Base-by-base conservation (phyloP, 495 filamentous ascomycete species). In the Penicillium canariense region DNA sequence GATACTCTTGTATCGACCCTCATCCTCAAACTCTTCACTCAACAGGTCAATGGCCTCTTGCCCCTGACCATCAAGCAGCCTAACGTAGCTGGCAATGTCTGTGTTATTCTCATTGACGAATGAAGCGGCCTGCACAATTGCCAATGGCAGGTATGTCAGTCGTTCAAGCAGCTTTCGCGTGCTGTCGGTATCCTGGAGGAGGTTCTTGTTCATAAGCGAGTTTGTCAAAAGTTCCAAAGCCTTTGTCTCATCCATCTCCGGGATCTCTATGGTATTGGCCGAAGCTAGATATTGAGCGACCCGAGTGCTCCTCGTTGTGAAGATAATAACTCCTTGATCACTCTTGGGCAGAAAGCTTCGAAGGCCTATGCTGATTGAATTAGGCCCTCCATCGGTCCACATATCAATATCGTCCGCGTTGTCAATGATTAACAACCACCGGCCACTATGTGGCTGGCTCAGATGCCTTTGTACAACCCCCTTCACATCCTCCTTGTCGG, bases 11-110 rank as follows among this genome's bases (percentile, higher is more conserved):
- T 82, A 79, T 44, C 77, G 61, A 9, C 67, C 58, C 5, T 70
- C 56, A 28, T 82, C 77, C 5, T 70, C 65, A 47, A 82, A 85
- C 4, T 82, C 79, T 59, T 71, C 58, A 50, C 75, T 79, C 10
- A 84, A 56, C 5, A 83, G 60, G 17, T 68, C 62, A 8, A 76
- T 61, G 2, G 57, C 56, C 12, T 73, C 66, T 30, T 74, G 47
- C 20, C 80, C 73, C 11, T 71, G 69, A 0, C 73, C 69, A 17
- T 65, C 58, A 0, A 81, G 58, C 1, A 82, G 71, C 0, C 34
- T 5, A 11, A 82, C 50, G 45, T 86, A 86, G 14, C 67, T 51
- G 1, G 39, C 7, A 9, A 81, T n/a, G 0, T 62, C 43, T 4
- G 70, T 63, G 10, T 58, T 32, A 17, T 77, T 81, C 4, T 61